Evolutionary conservation across 495 filamentous ascomycete species (phyloP), one percentile per base, ranked within the genome.

Genomic region (Aspergillus ostianus): DNA sequence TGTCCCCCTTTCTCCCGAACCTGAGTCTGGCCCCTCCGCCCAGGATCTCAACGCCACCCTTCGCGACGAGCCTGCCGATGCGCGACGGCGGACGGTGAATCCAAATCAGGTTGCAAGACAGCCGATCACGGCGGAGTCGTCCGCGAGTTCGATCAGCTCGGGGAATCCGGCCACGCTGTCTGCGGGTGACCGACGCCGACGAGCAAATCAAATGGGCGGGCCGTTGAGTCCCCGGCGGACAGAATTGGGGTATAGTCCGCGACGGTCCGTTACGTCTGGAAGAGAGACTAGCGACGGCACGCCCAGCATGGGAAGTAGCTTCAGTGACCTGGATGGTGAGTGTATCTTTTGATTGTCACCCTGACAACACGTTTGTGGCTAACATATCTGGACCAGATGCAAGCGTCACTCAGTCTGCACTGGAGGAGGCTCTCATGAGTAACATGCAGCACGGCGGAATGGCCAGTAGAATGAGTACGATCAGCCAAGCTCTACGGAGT

Each of bases 301-400:
- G 2, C 94, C 92, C 0, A 98, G 95, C 64, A 98, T 98, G 90
- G 92, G 93, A 1, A 97, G 92, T 68, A 97, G 93, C 70, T 98
- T 96, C 68, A 97, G 93, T 72, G 94, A 98, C 77, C 79, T 98
- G 27, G 95, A 98, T 72, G 92, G 91, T 93, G 80, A 61, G 80
- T 73, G 44, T n/a, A 9, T 9, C 30, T 48, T 60, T 48, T 53
- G 36, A 49, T 49, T 10, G 47, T 10, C 36, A 15, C 2, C 36
- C 13, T 36, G 56, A 23, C 21, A 10, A 8, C 19, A 12, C 32
- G 29, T 18, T 54, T 36, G 49, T 10, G 51, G 27, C 52, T 63
- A 52, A 56, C 53, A 55, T 60, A 58, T 47, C 13, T 27, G 49
- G 21, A 15, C 20, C 61, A 93, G 93, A 98, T 78, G 85, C 93